Base-by-base conservation (phyloP, 2,329 filamentous ascomycete genomes). In the Hymenoscyphus linearis region DNA sequence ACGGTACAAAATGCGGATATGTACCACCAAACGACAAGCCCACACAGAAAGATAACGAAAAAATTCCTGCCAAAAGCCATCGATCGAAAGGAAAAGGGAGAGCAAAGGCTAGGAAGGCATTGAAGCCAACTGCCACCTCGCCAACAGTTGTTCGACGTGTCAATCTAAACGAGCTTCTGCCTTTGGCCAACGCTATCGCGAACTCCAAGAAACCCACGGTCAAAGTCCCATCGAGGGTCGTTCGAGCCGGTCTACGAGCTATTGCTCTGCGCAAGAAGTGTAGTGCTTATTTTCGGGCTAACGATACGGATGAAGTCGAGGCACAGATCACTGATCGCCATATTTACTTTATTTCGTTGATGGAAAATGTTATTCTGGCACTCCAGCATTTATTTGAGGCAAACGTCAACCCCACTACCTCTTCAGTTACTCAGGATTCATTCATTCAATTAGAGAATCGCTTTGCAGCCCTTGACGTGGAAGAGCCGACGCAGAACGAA, bases 351-450 rank as follows among this genome's bases (percentile, higher is more conserved):
- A 62, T 57, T 16, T 34, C 25, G 4, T 53, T 65, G 26, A 60
- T 67, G 57, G 62, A 67, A 44, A 35, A 62, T 14, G 57, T 62
- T 12, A 36, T 67, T 10, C 22, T 57, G 13, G 25, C 54, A 37
- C 58, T 67, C 12, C 57, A 67, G 31, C 65, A 64, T 36, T 40
- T 31, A 0, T 67, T 64, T 53, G 57, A 59, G 1, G 50, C 52
- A 13, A 53, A 35, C 4, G 13, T 4, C 3, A 5, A 37, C 13
- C 5, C 47, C 10, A 4, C 36, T n/a, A 3, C 18, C 4, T 16
- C 57, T 12, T n/a, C 9, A 22, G 18, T 26, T 2, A 31, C 16
- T 9, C n/a, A 26, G 1, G n/a, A 25, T 14, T 36, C 35, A 14
- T 52, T 64, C 1, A 56, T 60, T n/a, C 34, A 52, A 9, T 12